These are phyloP conservation scores for Astrocystis sublimbata DNA, from an alignment of 495 filamentous ascomycete species.

Conservation along the genomic window DNA sequence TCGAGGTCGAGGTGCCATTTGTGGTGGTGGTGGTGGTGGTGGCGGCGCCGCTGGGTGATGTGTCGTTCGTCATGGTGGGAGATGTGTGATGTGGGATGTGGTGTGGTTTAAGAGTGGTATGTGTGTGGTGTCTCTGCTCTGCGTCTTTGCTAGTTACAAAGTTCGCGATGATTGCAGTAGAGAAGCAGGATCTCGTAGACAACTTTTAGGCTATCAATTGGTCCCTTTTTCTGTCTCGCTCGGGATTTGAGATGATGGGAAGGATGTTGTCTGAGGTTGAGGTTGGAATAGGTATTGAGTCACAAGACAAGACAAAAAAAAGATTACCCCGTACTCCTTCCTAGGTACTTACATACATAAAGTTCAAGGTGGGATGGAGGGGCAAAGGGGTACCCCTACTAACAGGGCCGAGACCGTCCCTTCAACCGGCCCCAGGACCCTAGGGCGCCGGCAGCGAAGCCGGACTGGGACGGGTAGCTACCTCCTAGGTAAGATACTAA, in stretches of 20 bases:
- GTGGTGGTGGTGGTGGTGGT: constrained; percentile 16
- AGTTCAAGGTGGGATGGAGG: neutral
- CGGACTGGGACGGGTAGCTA: neutral
- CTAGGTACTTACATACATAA: too few species aligned
- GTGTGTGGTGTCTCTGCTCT: neutral
- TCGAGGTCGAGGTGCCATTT: constrained; percentile 23
- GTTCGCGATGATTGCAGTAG: neutral
- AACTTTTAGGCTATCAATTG: neutral
- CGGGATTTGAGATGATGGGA: neutral
- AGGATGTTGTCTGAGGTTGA: too few species aligned
- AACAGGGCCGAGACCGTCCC: constrained; percentile 12
- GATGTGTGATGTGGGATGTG: neutral
- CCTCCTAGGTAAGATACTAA: neutral
- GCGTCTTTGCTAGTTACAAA: neutral
- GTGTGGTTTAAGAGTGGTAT: neutral
- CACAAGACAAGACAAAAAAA: neutral
- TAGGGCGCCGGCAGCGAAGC: neutral
- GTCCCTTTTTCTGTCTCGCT: neutral
- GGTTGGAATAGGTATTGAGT: constrained; percentile 10
- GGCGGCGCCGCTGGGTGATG: constrained; percentile 15
- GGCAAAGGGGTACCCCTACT: neutral
- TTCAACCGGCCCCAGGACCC: neutral
- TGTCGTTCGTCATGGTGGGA: constrained; percentile 30
- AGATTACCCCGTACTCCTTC: too few species aligned
- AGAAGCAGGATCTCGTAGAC: constrained; percentile 1